Evolutionary conservation across 495 filamentous ascomycete species (phyloP).

Genomic region (Penicillium alfredii): DNA sequence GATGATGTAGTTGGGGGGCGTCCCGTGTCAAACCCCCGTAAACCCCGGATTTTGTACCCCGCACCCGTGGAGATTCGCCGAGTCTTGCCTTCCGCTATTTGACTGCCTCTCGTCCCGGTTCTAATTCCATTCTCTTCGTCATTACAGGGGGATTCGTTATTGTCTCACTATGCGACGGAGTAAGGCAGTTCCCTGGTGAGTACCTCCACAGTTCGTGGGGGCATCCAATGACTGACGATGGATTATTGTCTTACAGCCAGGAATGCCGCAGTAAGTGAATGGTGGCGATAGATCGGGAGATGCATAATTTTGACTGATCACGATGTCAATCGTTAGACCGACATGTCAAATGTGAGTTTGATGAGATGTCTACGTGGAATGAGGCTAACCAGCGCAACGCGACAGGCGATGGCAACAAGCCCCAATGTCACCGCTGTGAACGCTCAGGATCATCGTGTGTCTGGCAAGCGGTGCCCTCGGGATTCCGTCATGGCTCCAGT

Average conservation of each 20-base stretch:
- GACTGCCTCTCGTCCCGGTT: conserved; percentile 8
- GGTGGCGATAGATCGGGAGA: too few species aligned
- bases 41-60: conserved; percentile 13
- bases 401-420: conserved; percentile 16
- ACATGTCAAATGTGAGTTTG: conserved; percentile 1
- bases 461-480: conserved; percentile 12
- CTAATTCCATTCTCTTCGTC: conserved; percentile 1
- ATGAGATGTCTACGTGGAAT: too few species aligned
- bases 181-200: conserved; percentile 18
- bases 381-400: neutral
- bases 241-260: neutral
- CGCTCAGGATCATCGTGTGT: conserved; percentile 14
- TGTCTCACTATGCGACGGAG: conserved; percentile 11
- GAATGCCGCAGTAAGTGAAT: conserved; percentile 2
- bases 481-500: conserved; percentile 21
- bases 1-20: neutral
- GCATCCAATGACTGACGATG: conserved; percentile 1
- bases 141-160: neutral
- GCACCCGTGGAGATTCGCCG: conserved; percentile 17
- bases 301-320: neutral
- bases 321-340: neutral
- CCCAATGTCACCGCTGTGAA: conserved; percentile 15
- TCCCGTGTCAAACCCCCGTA: neutral
- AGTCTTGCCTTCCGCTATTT: too few species aligned
- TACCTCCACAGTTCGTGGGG: conserved; percentile 1